Percentiles rank a stretch among this genome's conserved stretches.
phyloP scores from a whole-genome alignment of 2,329 filamentous ascomycete genomes.

The Exophiala alcalophila region DNA sequence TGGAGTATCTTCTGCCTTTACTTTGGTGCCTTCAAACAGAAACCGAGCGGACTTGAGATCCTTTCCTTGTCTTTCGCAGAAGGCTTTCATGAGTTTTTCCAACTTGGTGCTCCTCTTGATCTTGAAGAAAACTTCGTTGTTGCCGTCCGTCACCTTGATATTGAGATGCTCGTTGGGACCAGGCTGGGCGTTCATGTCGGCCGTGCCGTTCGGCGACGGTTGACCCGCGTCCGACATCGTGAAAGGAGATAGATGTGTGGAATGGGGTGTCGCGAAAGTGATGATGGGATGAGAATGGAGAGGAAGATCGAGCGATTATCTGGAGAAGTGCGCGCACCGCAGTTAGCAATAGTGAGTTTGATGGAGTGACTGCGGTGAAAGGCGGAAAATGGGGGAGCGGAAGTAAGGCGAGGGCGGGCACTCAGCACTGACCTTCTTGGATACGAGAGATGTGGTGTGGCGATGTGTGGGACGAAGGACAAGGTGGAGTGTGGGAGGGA shows the following conservation, averaged over 20 bases:
- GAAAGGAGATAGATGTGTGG: not conserved
- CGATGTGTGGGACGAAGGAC: too few species aligned
- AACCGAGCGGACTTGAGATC: slow-evolving; percentile 80
- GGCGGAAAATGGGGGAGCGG: too few species aligned
- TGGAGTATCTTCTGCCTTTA: slow-evolving; percentile 83
- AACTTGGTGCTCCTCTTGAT: slow-evolving; percentile 96
- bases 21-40: slow-evolving; percentile 91
- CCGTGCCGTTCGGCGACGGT: slow-evolving; percentile 28
- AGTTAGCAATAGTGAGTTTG: slow-evolving; percentile 4
- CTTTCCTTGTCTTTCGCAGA: slow-evolving; percentile 95
- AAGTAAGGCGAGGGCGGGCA: too few species aligned
- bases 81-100: slow-evolving; percentile 97
- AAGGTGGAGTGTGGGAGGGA: too few species aligned
- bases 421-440: too few species aligned
- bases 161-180: slow-evolving; percentile 76
- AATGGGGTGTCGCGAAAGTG: not conserved
- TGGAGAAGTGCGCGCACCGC: slow-evolving; percentile 1
- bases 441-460: too few species aligned
- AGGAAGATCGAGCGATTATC: not conserved
- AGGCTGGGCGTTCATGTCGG: slow-evolving; percentile 28
- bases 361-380: too few species aligned
- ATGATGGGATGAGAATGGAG: not conserved
- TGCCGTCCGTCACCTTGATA: slow-evolving; percentile 99
- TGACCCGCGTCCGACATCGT: slow-evolving; percentile 30
- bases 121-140: slow-evolving; percentile 99